phyloP scores from a whole-genome alignment of 2,329 filamentous ascomycete species.

The Aspergillus chevalieri region DNA sequence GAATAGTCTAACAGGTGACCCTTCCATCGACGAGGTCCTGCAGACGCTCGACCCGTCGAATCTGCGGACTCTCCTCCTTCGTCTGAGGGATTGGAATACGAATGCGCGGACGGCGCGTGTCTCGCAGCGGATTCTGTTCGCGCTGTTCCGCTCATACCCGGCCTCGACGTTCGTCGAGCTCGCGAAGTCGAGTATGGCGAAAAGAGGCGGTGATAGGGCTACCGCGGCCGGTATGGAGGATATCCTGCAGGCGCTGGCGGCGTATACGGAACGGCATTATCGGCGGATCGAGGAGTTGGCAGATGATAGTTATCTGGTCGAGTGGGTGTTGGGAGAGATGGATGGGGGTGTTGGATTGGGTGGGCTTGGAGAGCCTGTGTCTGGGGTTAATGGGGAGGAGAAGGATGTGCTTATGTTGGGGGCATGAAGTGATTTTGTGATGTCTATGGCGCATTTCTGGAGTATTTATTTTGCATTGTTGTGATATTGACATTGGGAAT shows the following conservation, averaged over 20 bases:
- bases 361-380: conserved; percentile 19
- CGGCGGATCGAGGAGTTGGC: conserved; percentile 80
- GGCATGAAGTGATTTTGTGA: conserved; percentile 15
- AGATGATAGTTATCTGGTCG: conserved; percentile 89
- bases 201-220: conserved; percentile 26
- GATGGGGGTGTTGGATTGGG: conserved; percentile 56
- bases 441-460: conserved; percentile 13
- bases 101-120: conserved; percentile 81
- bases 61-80: conserved; percentile 71
- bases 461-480: conserved; percentile 15
- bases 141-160: conserved; percentile 73
- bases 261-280: conserved; percentile 91
- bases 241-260: conserved; percentile 76
- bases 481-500: conserved; percentile 1
- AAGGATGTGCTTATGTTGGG: conserved; percentile 38
- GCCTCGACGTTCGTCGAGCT: conserved; percentile 69
- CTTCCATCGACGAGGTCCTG: conserved; percentile 73
- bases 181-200: conserved; percentile 36
- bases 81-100: conserved; percentile 94
- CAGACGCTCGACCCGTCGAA: conserved; percentile 75
- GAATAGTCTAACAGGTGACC: conserved; percentile 39
- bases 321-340: conserved; percentile 92
- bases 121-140: conserved; percentile 76
- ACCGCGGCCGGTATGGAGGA: conserved; percentile 64
- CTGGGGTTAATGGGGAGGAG: conserved; percentile 20